These are phyloP conservation scores for Aspergillus terreus DNA, from an alignment of 2,329 filamentous ascomycete genomes.

Conservation along the genomic window DNA sequence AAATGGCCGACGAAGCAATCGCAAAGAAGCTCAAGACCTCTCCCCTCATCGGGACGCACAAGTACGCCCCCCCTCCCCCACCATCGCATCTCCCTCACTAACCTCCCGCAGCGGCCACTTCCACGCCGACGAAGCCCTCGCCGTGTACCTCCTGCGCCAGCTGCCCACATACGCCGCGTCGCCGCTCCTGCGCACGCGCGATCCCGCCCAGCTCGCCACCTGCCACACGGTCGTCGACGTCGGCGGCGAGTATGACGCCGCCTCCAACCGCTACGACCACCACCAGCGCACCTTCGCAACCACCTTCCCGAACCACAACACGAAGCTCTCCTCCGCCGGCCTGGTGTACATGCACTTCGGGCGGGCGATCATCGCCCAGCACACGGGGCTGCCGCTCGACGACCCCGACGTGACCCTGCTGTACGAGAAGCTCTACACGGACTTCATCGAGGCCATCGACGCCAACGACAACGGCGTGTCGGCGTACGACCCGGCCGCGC, in stretches of 20 bases:
- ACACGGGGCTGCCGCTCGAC: constrained; percentile 58
- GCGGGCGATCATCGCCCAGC: constrained; percentile 70
- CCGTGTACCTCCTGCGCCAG: constrained; percentile 89
- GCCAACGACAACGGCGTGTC: constrained; percentile 96
- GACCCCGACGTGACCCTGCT: constrained; percentile 68
- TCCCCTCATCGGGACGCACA: constrained; percentile 86
- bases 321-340: constrained; percentile 90
- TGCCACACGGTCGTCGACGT: constrained; percentile 98
- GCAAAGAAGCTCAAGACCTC: constrained; percentile 80
- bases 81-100: constrained; percentile 10
- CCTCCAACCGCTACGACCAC: constrained; percentile 82
- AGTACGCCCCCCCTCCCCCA: constrained; percentile 39
- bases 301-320: constrained; percentile 76
- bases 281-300: constrained; percentile 89
- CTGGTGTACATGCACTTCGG: constrained; percentile 97
- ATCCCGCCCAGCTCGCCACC: constrained; percentile 69
- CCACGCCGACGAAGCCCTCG: constrained; percentile 96
- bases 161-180: constrained; percentile 76
- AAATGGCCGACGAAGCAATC: constrained; percentile 64
- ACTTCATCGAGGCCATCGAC: constrained; percentile 93
- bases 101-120: constrained; percentile 69
- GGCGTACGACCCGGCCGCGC: constrained; percentile 67
- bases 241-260: constrained; percentile 85
- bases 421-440: constrained; percentile 84
- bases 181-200: constrained; percentile 78